phyloP scores from a whole-genome alignment of 169 alveolate genomes.

The Plasmodium ovale region DNA sequence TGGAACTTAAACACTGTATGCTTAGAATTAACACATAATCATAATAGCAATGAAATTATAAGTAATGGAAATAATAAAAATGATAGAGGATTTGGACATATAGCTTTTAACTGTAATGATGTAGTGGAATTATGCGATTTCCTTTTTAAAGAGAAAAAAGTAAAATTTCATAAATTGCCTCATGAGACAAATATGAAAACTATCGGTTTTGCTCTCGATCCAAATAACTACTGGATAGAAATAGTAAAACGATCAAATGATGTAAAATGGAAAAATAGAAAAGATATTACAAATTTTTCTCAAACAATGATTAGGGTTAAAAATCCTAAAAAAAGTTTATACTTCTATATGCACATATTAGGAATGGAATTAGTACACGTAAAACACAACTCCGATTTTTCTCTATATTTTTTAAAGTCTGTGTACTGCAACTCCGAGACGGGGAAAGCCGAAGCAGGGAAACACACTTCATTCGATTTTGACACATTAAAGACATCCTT shows the following conservation, averaged over 20 bases:
- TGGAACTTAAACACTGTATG: constrained; percentile 83
- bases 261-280: constrained; percentile 58
- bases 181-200: constrained; percentile 84
- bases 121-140: constrained; percentile 59
- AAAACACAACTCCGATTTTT: constrained; percentile 45
- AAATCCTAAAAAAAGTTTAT: constrained; percentile 78
- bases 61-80: constrained; percentile 85
- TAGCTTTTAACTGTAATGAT: constrained; percentile 83
- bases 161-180: constrained; percentile 83
- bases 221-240: constrained; percentile 87
- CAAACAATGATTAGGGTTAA: constrained; percentile 86
- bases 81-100: constrained; percentile 87
- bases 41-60: constrained; percentile 78
- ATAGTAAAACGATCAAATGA: constrained; percentile 78
- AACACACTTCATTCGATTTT: constrained; percentile 14
- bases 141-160: constrained; percentile 72
- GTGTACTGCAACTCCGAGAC: neutral
- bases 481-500: constrained; percentile 19
- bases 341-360: constrained; percentile 77
- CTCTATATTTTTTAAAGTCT: constrained; percentile 72
- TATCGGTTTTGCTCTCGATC: constrained; percentile 86
- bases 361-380: constrained; percentile 79
- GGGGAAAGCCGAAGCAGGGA: neutral
- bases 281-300: constrained; percentile 77
- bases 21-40: constrained; percentile 84